Conservation (phyloP, 768 basidiomycete genomes). For the Boletus insuetus region DNA sequence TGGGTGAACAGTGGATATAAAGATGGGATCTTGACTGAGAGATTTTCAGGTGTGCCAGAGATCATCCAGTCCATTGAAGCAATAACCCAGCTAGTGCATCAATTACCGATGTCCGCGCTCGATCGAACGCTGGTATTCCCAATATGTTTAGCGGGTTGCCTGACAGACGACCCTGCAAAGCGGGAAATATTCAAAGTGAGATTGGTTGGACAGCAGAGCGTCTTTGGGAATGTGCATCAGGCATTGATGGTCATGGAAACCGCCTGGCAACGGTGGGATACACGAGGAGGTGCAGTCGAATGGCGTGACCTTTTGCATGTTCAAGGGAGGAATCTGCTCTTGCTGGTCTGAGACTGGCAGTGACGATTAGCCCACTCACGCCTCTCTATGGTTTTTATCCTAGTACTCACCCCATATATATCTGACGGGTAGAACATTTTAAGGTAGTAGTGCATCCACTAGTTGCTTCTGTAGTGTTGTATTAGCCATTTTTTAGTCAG, state of each 20-base stretch:
- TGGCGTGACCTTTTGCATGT: slow-evolving; percentile 52
- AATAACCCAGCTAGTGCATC: slow-evolving; percentile 52
- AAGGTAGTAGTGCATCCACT: slow-evolving; percentile 15
- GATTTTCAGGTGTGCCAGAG: slow-evolving; percentile 61
- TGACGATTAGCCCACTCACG: background rate
- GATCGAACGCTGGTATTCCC: slow-evolving; percentile 74
- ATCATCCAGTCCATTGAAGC: slow-evolving; percentile 56
- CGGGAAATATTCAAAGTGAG: slow-evolving; percentile 60
- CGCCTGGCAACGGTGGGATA: slow-evolving; percentile 67
- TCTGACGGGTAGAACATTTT: background rate
- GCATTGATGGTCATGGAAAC: slow-evolving; percentile 62
- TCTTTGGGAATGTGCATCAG: slow-evolving; percentile 59
- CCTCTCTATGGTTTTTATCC: slow-evolving; percentile 10
- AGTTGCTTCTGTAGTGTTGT: slow-evolving; percentile 13
- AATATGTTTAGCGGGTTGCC: slow-evolving; percentile 67
- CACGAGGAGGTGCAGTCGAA: slow-evolving; percentile 50
- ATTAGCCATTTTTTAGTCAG: slow-evolving; percentile 7
- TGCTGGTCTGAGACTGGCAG: slow-evolving; percentile 27
- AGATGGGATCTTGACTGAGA: background rate
- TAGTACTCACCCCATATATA: slow-evolving; percentile 19
- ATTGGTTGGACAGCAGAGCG: slow-evolving; percentile 51
- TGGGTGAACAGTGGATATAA: slow-evolving; percentile 21
- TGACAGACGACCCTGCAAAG: slow-evolving; percentile 61
- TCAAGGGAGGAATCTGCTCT: slow-evolving; percentile 28
- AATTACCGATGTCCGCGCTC: slow-evolving; percentile 53